Conservation (phyloP, 805 yeast species). For the Ogataea nitratoaversa region DNA sequence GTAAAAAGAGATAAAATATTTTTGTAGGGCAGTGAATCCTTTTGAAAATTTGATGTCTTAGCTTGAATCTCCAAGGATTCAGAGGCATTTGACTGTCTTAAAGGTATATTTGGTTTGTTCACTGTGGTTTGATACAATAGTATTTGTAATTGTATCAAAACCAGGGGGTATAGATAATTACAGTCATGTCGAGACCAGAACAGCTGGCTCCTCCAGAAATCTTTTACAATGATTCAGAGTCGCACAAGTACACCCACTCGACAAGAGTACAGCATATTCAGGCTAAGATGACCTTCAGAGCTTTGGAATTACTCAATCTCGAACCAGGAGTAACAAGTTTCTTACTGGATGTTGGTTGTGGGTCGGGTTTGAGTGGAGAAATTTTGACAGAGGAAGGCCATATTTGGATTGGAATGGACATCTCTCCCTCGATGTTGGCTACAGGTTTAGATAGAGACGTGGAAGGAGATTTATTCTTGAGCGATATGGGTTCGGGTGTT, state of each 20-base stretch:
- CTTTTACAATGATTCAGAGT: conserved; percentile 87
- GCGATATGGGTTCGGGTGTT: conserved; percentile 90
- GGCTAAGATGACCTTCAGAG: conserved; percentile 94
- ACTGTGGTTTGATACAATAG: not conserved
- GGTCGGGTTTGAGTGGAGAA: conserved; percentile 94
- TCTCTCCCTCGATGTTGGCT: conserved; percentile 92
- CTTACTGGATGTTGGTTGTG: conserved; percentile 91
- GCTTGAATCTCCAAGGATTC: too few species aligned
- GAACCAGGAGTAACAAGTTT: conserved; percentile 60
- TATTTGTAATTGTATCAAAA: too few species aligned
- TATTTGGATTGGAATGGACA: conserved; percentile 94
- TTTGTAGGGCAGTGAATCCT: too few species aligned
- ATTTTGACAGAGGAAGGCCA: conserved; percentile 91
- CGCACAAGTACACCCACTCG: conserved; percentile 83
- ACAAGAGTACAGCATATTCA: conserved; percentile 98
- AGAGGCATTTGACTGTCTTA: not conserved
- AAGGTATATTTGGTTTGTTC: not conserved
- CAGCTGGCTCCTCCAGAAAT: conserved; percentile 95
- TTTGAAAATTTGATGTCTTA: too few species aligned
- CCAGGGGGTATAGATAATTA: too few species aligned
- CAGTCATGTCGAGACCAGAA: conserved; percentile 94
- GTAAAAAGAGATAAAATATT: too few species aligned
- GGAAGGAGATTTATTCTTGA: conserved; percentile 87
- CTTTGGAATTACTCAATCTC: conserved; percentile 79
- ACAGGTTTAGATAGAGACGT: conserved; percentile 88